A percentile compares a stretch with the other conserved stretches of the same genome.
Evolutionary conservation across 441 rosid species (phyloP).

Genomic region (Pelargonium australe): DNA sequence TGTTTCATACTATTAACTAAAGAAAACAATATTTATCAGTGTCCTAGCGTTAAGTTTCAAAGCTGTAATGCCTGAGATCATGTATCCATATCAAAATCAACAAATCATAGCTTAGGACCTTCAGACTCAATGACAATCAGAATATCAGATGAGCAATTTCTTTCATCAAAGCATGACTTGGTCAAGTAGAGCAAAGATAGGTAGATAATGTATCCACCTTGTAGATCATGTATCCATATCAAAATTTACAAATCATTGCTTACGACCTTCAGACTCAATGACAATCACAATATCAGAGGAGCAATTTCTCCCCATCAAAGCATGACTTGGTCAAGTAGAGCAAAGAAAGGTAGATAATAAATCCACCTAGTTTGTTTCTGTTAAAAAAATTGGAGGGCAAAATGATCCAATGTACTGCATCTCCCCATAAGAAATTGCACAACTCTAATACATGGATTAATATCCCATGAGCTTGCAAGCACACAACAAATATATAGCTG

Average conservation of each 20-base stretch:
- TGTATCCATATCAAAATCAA: not conserved
- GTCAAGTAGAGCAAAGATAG: no score
- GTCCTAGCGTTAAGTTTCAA: no score
- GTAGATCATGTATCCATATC: no score
- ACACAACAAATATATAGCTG: not conserved
- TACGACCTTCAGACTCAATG: not conserved
- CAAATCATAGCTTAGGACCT: not conserved
- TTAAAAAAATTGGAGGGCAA: not conserved
- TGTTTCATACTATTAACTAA: not conserved
- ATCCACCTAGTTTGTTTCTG: no score
- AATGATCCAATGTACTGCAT: not conserved
- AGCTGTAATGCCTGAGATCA: no score
- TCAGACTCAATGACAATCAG: not conserved
- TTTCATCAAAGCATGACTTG: not conserved
- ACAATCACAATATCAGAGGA: not conserved
- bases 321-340: not conserved
- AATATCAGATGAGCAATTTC: not conserved
- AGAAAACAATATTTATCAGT: not conserved
- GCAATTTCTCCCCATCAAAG: not conserved
- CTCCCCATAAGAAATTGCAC: not conserved
- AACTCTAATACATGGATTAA: no score
- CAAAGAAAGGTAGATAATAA: no score
- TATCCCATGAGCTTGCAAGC: no score
- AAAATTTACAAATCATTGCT: not conserved
- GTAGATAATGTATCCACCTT: no score